These are phyloP conservation scores for Kitagawia praeruptora DNA, from an alignment of 129 eudicot species.

Conservation along the genomic window DNA sequence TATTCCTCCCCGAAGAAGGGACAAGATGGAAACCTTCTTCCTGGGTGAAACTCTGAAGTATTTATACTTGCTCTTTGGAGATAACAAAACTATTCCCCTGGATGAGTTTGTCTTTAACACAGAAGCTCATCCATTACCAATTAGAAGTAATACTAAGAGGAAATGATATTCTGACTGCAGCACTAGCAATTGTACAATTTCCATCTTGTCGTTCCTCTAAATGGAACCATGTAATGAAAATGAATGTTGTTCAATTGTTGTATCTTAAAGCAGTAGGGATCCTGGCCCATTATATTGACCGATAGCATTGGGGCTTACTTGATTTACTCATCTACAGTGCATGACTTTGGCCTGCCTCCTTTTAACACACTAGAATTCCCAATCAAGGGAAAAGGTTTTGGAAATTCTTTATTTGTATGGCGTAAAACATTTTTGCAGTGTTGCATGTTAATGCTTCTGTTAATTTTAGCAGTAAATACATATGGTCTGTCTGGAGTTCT, in stretches of 20 bases:
- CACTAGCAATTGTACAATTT: conserved; percentile 12
- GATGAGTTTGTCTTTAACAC: conserved; percentile 83
- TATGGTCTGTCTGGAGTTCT: conserved; percentile 16
- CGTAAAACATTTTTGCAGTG: conserved; percentile 14
- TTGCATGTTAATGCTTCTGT: conserved; percentile 11
- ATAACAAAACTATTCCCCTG: conserved; percentile 44
- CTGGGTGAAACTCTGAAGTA: conserved; percentile 91
- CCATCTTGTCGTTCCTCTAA: conserved; percentile 9
- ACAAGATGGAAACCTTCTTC: conserved; percentile 96
- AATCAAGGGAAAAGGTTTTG: neutral
- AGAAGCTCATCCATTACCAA: conserved; percentile 96
- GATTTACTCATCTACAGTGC: conserved; percentile 11
- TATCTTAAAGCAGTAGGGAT: conserved; percentile 18
- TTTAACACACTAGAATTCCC: neutral
- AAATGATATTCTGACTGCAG: conserved; percentile 20
- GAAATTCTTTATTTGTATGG: neutral
- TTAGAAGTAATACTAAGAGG: conserved; percentile 26
- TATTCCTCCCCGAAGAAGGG: conserved; percentile 75
- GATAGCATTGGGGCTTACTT: conserved; percentile 12
- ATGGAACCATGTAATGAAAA: conserved; percentile 14
- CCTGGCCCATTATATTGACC: conserved; percentile 5
- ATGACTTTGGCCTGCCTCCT: conserved; percentile 12
- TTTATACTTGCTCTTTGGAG: conserved; percentile 63
- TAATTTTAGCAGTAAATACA: conserved; percentile 14
- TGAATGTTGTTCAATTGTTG: conserved; percentile 24